phyloP scores from a whole-genome alignment of 2,329 filamentous ascomycete species.

The Pseudogymnoascus sp. region DNA sequence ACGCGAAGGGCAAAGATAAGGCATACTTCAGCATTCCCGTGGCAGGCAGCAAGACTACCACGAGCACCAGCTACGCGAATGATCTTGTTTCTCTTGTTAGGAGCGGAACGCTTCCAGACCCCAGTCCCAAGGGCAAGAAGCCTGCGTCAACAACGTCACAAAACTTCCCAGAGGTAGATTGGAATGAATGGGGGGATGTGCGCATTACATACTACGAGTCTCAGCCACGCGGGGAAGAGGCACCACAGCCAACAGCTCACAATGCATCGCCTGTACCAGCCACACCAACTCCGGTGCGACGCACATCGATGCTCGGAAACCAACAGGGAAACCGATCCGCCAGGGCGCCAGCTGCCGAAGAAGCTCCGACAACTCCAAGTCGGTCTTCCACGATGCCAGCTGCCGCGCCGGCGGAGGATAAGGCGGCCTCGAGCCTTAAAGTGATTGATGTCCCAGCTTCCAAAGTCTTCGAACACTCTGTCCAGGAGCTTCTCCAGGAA shows the following conservation, averaged over 20 bases:
- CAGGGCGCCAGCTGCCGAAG: conserved; percentile 29
- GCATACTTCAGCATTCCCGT: conserved; percentile 33
- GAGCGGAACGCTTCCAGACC: conserved; percentile 35
- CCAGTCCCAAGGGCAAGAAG: conserved; percentile 25
- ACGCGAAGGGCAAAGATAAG: conserved; percentile 71
- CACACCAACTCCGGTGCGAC: conserved; percentile 29
- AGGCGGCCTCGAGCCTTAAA: conserved; percentile 22
- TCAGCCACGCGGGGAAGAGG: conserved; percentile 18
- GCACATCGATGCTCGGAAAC: conserved; percentile 28
- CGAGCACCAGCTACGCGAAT: conserved; percentile 65
- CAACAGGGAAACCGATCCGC: conserved; percentile 26
- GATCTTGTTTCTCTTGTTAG: conserved; percentile 73
- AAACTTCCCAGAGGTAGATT: conserved; percentile 37
- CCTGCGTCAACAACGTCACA: conserved; percentile 10
- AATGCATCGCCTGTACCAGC: conserved; percentile 19
- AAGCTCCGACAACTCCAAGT: conserved; percentile 27
- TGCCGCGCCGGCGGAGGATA: conserved; percentile 21
- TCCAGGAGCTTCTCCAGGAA: conserved; percentile 50
- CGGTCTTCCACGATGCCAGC: conserved; percentile 17
- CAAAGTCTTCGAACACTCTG: conserved; percentile 43
- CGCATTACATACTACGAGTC: conserved; percentile 67
- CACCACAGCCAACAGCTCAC: conserved; percentile 27
- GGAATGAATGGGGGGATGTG: conserved; percentile 75
- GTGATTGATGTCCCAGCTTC: conserved; percentile 45
- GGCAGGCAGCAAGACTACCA: conserved; percentile 36